Evolutionary conservation across 441 rosid species (phyloP), one percentile per base, ranked within the genome.

Genomic region (Pelargonium citronellum): DNA sequence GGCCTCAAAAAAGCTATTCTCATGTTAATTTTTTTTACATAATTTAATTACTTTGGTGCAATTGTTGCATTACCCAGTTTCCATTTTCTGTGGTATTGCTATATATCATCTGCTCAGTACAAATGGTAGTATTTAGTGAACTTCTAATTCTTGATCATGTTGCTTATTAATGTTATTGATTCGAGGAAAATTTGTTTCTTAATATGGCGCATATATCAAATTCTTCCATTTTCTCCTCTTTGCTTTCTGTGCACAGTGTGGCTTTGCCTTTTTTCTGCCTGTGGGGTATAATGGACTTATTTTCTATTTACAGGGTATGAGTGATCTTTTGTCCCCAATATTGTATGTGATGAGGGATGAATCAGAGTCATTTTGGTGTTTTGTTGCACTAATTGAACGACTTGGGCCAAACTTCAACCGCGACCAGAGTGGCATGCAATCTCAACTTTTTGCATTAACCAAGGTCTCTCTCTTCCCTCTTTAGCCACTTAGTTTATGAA

Each of bases 381-480:
- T 95, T 76, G 96, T 90, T 77, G 83, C 95, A 41, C 68, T 93
- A 76, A 90, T 96, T 96, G 97, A 91, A 79, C 89, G 95, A 22
- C 95, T 96, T 74, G 99, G 96, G 63, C 96, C 98, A 77, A 96
- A 96, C 79, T 96, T 93, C 68, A 96, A 96, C 74, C 92, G 97
- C 39, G 99, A 96, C 77, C 97, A 96, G 76, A 92, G 81, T 79
- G 99, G 99, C 83, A 91, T 96, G 97, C 99, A 90, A 77, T 76
- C 96, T 74, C 99, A 96, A 75, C 97, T 96, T 64, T 87, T 91
- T 85, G 97, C 99, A 73, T 73, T 93, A 69, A 86, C 96, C 47
- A 96, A 96, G 99, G 99, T 96, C 67, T 70, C 58, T 77, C 66
- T 19, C 55, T 58, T 60, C 44, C 44, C 72, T 47, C 66, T 68